These are phyloP conservation scores for Neopestalotiopsis sp. DNA, from an alignment of 2,329 filamentous ascomycete genomes.

Conservation along the genomic window DNA sequence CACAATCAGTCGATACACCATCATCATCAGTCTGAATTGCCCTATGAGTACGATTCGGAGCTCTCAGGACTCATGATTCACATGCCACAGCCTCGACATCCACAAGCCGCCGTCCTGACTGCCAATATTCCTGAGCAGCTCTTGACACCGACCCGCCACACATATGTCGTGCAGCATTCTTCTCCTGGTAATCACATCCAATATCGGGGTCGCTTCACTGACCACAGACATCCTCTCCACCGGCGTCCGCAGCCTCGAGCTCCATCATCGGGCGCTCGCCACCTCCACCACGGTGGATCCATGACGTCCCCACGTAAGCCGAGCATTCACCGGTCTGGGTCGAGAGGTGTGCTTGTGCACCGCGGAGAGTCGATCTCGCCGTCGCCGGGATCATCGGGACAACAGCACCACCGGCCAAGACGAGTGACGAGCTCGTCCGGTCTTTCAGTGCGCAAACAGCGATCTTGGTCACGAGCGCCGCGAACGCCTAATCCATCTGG, in stretches of 20 bases:
- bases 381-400: constrained; percentile 35
- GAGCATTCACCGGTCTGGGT: constrained; percentile 40
- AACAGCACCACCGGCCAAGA: constrained; percentile 25
- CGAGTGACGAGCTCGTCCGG: constrained; percentile 28
- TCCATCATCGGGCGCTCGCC: constrained; percentile 59
- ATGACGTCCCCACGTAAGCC: constrained; percentile 49
- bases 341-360: constrained; percentile 27
- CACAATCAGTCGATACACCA: constrained; percentile 48
- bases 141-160: constrained; percentile 11
- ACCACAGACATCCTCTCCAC: constrained; percentile 47
- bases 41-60: constrained; percentile 44
- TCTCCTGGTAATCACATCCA: background rate
- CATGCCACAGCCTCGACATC: constrained; percentile 53
- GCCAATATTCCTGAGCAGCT: constrained; percentile 31
- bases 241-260: constrained; percentile 55
- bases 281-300: constrained; percentile 38
- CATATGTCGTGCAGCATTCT: background rate
- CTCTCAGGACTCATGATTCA: constrained; percentile 58
- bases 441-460: constrained; percentile 42
- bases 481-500: constrained; percentile 17
- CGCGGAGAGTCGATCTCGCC: constrained; percentile 43
- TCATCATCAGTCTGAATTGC: constrained; percentile 43
- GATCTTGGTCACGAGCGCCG: constrained; percentile 39
- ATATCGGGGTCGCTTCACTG: constrained; percentile 29
- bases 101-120: constrained; percentile 44